Percentiles rank a stretch among this genome's conserved stretches.
These are phyloP conservation scores for Tuber magnatum DNA, from an alignment of 495 filamentous ascomycete genomes.

Conservation along the genomic window DNA sequence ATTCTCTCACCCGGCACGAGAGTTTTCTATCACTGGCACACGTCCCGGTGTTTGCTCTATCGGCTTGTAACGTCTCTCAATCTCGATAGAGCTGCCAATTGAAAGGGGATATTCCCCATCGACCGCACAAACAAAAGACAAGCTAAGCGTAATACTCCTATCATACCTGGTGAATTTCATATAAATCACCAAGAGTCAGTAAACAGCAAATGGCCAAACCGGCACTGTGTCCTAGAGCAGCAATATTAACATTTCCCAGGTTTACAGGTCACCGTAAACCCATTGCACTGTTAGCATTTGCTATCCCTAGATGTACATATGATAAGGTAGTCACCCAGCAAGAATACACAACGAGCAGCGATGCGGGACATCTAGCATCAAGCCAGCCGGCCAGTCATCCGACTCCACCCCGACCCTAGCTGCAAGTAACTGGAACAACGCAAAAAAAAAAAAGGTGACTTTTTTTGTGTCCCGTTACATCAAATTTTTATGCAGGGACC, in stretches of 20 bases:
- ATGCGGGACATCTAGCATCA: neutral
- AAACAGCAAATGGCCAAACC: neutral
- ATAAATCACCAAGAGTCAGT: neutral
- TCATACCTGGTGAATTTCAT: neutral
- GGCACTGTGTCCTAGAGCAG: neutral
- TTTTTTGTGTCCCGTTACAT: conserved; percentile 2
- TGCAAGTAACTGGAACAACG: neutral
- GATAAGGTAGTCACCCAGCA: neutral
- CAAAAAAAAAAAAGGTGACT: neutral
- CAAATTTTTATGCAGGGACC: neutral
- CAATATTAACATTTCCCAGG: neutral
- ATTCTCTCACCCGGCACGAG: neutral
- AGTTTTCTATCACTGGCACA: neutral
- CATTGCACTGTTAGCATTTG: neutral
- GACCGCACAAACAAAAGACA: neutral
- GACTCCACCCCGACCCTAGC: neutral
- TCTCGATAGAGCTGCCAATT: neutral
- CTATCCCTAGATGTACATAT: neutral
- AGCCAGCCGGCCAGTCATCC: neutral
- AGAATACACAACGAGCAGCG: neutral
- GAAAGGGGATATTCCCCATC: neutral
- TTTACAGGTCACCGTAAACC: neutral
- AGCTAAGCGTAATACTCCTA: neutral
- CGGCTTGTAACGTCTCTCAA: neutral
- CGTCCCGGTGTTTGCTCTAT: neutral